Evolutionary conservation across 177 flowering plant species (phyloP).

Genomic region (Telopea speciosissima): DNA sequence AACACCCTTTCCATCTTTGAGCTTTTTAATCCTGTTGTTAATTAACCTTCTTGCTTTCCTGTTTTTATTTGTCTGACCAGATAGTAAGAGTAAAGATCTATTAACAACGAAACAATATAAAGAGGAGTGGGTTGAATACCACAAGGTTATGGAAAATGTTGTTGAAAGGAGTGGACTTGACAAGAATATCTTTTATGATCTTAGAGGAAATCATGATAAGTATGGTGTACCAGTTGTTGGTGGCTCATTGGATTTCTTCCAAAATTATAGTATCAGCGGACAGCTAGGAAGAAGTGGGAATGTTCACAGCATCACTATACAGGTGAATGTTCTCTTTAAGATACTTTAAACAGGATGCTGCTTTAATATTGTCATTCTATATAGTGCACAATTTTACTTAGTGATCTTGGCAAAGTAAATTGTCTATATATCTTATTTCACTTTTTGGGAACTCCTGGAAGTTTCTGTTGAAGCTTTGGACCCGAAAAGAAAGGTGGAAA

Average conservation of each 20-base stretch:
- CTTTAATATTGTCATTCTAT: background rate
- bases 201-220: constrained; percentile 95
- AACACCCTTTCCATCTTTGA: background rate
- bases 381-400: background rate
- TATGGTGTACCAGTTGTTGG: constrained; percentile 79
- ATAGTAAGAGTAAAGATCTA: constrained; percentile 88
- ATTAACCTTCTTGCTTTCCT: background rate
- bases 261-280: constrained; percentile 71
- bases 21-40: background rate
- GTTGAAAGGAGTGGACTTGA: constrained; percentile 69
- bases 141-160: constrained; percentile 57
- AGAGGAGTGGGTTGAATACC: constrained; percentile 81
- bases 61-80: constrained; percentile 24
- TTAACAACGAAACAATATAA: constrained; percentile 73
- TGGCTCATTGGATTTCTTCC: constrained; percentile 63
- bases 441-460: too few relatives aligned
- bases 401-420: background rate
- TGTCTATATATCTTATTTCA: background rate
- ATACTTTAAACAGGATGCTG: background rate
- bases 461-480: too few relatives aligned
- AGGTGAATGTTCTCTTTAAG: constrained; percentile 36
- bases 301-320: constrained; percentile 71
- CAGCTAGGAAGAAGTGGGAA: constrained; percentile 45
- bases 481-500: too few relatives aligned
- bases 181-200: constrained; percentile 69